phyloP scores from a whole-genome alignment of 495 filamentous ascomycete genomes.

The Penicillium riverlandense region DNA sequence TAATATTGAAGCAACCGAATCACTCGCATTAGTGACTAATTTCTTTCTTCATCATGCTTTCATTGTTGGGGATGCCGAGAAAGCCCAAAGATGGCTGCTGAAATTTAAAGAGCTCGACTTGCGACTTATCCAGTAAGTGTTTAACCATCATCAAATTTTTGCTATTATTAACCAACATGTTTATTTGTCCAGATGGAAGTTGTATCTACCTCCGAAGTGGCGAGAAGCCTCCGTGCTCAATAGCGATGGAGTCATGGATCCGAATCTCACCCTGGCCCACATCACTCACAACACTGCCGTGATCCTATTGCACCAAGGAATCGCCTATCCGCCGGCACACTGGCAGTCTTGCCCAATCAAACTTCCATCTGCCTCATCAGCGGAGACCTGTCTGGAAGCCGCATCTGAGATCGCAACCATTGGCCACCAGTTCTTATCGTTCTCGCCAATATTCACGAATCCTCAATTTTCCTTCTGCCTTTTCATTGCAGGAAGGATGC shows the following conservation, averaged over 20 bases:
- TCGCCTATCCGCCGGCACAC: conserved; percentile 15
- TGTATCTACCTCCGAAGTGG: conserved; percentile 15
- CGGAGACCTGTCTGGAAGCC: conserved; percentile 17
- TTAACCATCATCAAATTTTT: too few relatives aligned
- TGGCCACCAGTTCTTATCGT: conserved; percentile 11
- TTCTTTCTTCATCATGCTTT: conserved; percentile 15
- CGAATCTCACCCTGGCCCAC: conserved; percentile 18
- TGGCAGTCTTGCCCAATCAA: conserved; percentile 11
- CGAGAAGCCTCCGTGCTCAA: not conserved
- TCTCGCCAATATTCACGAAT: conserved; percentile 11
- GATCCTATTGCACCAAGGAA: conserved; percentile 17
- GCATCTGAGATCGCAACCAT: conserved; percentile 15
- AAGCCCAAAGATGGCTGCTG: conserved; percentile 11
- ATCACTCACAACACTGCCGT: conserved; percentile 19
- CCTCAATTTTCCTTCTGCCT: conserved; percentile 20
- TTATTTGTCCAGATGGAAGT: not conserved
- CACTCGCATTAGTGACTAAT: conserved; percentile 8
- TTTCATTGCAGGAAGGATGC: conserved; percentile 23
- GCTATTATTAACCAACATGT: too few relatives aligned
- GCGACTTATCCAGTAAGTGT: too few relatives aligned
- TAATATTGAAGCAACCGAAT: conserved; percentile 14
- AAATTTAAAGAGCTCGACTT: too few relatives aligned
- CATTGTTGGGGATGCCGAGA: conserved; percentile 1
- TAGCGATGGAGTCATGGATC: conserved; percentile 16
- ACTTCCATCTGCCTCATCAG: conserved; percentile 10